Evolutionary conservation across 192 early-diverging fungal species (phyloP), one percentile per base, ranked within the genome.

Genomic region (Coemansia sp.): DNA sequence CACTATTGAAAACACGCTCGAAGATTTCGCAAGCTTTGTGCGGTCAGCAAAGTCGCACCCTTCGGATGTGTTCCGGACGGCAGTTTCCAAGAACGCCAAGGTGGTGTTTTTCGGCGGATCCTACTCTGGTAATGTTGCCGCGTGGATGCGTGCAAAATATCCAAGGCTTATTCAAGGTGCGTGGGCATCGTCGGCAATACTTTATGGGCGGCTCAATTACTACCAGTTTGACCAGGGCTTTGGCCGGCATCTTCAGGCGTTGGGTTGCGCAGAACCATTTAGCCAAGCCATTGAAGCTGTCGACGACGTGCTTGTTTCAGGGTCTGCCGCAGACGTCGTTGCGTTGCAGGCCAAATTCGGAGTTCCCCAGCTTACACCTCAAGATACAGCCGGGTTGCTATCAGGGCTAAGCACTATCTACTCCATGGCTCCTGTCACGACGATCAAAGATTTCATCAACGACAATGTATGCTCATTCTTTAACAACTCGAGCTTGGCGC

Each of bases 81-180:
- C 65, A 0, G 61, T 74, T 2, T 38, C 7, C 4, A 21, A 58
- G 9, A 54, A 71, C 23, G 68, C 84, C n/a, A 77, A 72, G 28
- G 89, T 88, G 76, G 85, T 91, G 19, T 79, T 87, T 11, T 76
- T 84, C 10, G 91, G 91, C 23, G 89, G 88, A 55, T 88, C 87
- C 2, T 93, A 93, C 67, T 66, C 85, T 15, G 91, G 88, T 0
- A 88, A 84, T 55, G 42, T 93, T 2, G 88, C 91, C 7, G 89
- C 89, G 0, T 93, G 91, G 91, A 85, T 88, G 71, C 82, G 88
- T 9, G 66, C 82, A 51, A 77, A 82, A 59, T 87, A 87, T 50
- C 88, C 86, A 0, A 62, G 82, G 8, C 69, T 89, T n/a, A 77
- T 90, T 20, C 81, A 77, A 55, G 90, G 85, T 2, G 85, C 87